Conservation (phyloP, 805 yeast genomes). For the Candida sanyiensis region DNA sequence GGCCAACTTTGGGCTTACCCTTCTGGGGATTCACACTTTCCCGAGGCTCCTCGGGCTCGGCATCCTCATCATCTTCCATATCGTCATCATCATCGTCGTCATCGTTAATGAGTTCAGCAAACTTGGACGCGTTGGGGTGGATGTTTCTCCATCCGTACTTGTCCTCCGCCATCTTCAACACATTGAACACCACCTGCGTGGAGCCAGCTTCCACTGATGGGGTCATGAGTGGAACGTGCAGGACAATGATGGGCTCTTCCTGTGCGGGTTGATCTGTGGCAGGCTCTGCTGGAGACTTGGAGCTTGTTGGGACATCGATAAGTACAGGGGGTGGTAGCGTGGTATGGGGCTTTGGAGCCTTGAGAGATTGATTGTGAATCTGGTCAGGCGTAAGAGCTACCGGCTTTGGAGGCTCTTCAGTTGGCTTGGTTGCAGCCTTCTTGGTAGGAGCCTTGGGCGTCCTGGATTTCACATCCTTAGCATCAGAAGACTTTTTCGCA, state of each 20-base stretch:
- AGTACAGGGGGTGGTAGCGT: constrained; percentile 19
- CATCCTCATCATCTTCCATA: constrained; percentile 20
- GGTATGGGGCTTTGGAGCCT: constrained; percentile 17
- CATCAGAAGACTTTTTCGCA: background rate
- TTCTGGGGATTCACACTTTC: constrained; percentile 31
- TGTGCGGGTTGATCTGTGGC: background rate
- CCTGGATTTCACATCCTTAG: constrained; percentile 4
- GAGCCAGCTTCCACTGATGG: constrained; percentile 51
- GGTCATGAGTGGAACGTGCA: constrained; percentile 46
- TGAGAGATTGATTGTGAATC: constrained; percentile 18
- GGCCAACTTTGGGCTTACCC: constrained; percentile 74
- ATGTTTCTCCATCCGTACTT: constrained; percentile 75
- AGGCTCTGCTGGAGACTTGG: constrained; percentile 4
- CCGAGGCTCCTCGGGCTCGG: constrained; percentile 28
- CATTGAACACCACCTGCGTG: constrained; percentile 63
- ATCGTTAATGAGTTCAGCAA: constrained; percentile 47
- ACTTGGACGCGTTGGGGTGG: constrained; percentile 61
- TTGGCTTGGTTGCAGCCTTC: constrained; percentile 2
- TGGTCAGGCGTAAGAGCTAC: constrained; percentile 16
- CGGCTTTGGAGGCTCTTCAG: constrained; percentile 9
- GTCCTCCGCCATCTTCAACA: constrained; percentile 69
- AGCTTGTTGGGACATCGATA: constrained; percentile 10
- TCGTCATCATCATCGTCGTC: constrained; percentile 46
- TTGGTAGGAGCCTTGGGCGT: background rate
- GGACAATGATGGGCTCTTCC: constrained; percentile 46